Base-by-base conservation (phyloP, 2,329 filamentous ascomycete species). In the Aspergillus sp. region DNA sequence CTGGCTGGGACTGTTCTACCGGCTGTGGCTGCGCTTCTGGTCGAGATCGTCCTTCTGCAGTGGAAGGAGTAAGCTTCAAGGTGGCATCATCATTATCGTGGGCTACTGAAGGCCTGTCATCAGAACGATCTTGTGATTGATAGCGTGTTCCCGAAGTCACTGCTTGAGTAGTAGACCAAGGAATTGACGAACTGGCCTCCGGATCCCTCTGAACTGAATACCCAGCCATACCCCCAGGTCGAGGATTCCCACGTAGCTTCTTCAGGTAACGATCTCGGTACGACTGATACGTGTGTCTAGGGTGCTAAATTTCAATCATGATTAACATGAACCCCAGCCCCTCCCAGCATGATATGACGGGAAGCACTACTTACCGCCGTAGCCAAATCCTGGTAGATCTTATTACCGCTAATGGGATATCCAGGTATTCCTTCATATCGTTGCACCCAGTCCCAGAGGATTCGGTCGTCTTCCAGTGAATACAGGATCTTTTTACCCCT, bases 221-320 rank as follows among this genome's bases (percentile, higher is more conserved):
- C 34, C 36, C 36, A 19, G 1, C 36, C 19, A 8, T 39, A 19
- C 60, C 54, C 9, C 62, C 67, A 12, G 69, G 69, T 2, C 65
- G 64, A 33, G 61, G 59, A 6, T 49, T 59, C 8, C 64, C 64
- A 19, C 63, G 61, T 7, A 74, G 52, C 26, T 51, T 56, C 49
- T 68, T 74, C 9, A 73, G 32, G 52, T 70, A 75, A n/a, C 72
- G 67, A 55, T 72, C 64, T 32, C 73, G 66, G 67, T 69, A 75
- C 30, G 73, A 74, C 55, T 76, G 73, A 53, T 55, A 75, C 2
- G 73, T 67, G 55, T 76, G 73, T 41, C 62, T 57, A 7, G 71
- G 67, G 51, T 70, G 57, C 71, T 73, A 48, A 19, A 19, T 19
- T 19, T 19, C 1, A 19, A 19, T 2, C 19, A 19, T 19, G 19